A percentile compares a stretch with the other conserved stretches of the same genome.
phyloP scores from a whole-genome alignment of 257 asterid genomes.

The Solanum lycopersicoides region DNA sequence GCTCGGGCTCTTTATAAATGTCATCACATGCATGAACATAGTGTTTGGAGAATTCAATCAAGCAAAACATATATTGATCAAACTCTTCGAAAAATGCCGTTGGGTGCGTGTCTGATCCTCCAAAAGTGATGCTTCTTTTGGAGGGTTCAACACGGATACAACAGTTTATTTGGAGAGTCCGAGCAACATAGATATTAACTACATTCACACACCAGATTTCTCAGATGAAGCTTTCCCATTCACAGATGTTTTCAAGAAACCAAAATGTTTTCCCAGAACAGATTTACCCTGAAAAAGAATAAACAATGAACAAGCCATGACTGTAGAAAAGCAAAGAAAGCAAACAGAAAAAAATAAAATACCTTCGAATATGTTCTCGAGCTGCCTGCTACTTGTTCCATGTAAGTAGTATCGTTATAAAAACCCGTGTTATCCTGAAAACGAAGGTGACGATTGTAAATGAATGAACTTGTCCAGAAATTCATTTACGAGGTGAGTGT shows the following conservation, averaged over 20 bases:
- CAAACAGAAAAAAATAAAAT: not conserved
- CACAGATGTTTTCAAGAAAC: slow-evolving; percentile 15
- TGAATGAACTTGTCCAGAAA: not conserved
- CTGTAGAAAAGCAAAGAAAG: not conserved
- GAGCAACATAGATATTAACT: not conserved
- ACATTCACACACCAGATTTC: slow-evolving; percentile 1
- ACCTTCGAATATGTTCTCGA: slow-evolving; percentile 47
- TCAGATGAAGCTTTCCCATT: slow-evolving; percentile 1
- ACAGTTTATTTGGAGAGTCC: not conserved
- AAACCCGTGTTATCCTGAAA: not conserved
- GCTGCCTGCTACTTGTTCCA: slow-evolving; percentile 21
- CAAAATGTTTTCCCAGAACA: slow-evolving; percentile 35
- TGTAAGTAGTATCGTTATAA: not conserved
- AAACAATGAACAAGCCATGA: not conserved
- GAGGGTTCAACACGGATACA: not conserved
- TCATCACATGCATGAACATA: not conserved
- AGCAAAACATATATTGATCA: not conserved
- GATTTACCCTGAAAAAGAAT: slow-evolving; percentile 44
- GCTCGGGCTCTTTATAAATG: not conserved
- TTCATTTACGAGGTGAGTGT: not conserved
- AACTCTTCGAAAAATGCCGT: not conserved
- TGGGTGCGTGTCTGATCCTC: not conserved
- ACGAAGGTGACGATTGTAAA: not conserved
- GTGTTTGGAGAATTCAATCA: not conserved
- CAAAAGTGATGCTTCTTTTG: not conserved